Evolutionary conservation across 2,329 filamentous ascomycete genomes (phyloP).

Genomic region (Curvularia sp.): DNA sequence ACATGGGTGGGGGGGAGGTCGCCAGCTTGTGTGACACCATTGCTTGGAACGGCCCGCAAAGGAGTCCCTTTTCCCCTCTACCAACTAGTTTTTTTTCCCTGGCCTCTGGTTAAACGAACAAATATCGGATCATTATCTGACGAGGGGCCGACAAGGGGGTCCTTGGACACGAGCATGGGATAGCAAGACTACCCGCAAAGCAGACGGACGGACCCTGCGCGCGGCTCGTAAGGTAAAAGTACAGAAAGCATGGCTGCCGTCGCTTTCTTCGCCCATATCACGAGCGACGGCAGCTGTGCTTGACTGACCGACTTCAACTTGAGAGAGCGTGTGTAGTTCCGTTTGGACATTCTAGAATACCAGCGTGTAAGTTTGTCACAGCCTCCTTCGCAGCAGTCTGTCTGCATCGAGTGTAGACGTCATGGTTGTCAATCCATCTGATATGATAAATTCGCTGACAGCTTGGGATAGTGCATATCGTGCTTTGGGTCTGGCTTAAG

Average conservation of each 20-base stretch:
- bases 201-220: conserved; percentile 21
- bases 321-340: conserved; percentile 1
- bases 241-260: conserved; percentile 31
- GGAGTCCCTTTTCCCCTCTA: conserved; percentile 6
- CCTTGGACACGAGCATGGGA: conserved; percentile 26
- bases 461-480: neutral
- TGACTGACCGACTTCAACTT: neutral
- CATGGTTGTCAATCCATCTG: conserved; percentile 20
- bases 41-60: conserved; percentile 32
- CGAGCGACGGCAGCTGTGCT: conserved; percentile 6
- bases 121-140: conserved; percentile 41
- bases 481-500: neutral
- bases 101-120: conserved; percentile 15
- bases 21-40: conserved; percentile 9
- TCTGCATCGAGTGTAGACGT: conserved; percentile 30
- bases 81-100: conserved; percentile 6
- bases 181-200: conserved; percentile 17
- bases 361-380: conserved; percentile 5
- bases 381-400: conserved; percentile 5
- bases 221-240: conserved; percentile 24
- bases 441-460: conserved; percentile 17
- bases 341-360: neutral
- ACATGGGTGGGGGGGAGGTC: conserved; percentile 18
- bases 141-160: conserved; percentile 29
- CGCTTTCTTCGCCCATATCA: conserved; percentile 17